These are phyloP conservation scores for Psilocybe sp. DNA, from an alignment of 768 basidiomycete species.

Conservation along the genomic window DNA sequence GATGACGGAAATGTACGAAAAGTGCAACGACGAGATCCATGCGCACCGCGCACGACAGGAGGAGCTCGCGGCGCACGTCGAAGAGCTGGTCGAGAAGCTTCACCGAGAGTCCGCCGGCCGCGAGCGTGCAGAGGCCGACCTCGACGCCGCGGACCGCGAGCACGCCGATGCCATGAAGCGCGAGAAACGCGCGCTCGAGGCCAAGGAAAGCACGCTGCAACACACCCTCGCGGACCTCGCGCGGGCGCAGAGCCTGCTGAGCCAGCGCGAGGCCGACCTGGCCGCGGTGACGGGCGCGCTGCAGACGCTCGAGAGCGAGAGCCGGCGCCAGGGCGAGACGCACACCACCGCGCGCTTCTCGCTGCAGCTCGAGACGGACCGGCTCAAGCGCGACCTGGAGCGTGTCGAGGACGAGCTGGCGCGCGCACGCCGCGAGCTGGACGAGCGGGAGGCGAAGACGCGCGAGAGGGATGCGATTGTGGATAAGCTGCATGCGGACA, in stretches of 20 bases:
- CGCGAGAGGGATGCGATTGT: constrained; percentile 71
- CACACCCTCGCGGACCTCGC: constrained; percentile 62
- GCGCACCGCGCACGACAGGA: constrained; percentile 71
- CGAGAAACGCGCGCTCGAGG: constrained; percentile 63
- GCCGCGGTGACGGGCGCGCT: constrained; percentile 69
- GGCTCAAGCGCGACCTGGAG: constrained; percentile 80
- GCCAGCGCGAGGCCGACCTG: constrained; percentile 75
- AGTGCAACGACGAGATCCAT: constrained; percentile 58
- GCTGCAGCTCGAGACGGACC: constrained; percentile 85
- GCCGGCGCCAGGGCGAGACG: constrained; percentile 78
- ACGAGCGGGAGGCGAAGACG: constrained; percentile 58
- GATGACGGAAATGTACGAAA: constrained; percentile 62
- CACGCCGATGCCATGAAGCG: constrained; percentile 60
- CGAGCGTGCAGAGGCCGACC: constrained; percentile 50
- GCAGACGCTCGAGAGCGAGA: constrained; percentile 70
- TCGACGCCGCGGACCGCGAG: constrained; percentile 56
- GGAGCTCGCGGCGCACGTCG: constrained; percentile 71
- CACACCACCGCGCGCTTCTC: constrained; percentile 83
- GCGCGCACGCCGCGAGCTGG: constrained; percentile 66
- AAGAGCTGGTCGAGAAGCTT: constrained; percentile 65
- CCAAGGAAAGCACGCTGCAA: constrained; percentile 67
- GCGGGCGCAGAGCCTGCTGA: constrained; percentile 59
- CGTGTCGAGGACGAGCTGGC: constrained; percentile 76
- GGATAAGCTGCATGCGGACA: constrained; percentile 76
- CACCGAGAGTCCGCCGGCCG: constrained; percentile 56